Evolutionary conservation across 257 asterid species (phyloP), one percentile per base, ranked within the genome.

Genomic region (Verbena officinalis): DNA sequence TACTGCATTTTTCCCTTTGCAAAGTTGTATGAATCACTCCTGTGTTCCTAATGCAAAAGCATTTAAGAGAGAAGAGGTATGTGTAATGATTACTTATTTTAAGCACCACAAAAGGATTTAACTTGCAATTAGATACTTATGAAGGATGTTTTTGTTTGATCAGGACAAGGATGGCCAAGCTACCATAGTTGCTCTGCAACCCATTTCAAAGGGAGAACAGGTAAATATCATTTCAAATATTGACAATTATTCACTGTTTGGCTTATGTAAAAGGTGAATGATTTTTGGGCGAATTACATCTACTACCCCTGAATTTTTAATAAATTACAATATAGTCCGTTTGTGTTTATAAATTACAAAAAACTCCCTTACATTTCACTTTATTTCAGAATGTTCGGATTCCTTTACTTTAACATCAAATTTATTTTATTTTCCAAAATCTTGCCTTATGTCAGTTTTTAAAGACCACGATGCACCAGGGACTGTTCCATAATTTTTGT

Each of bases 1-100:
- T 55, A 82, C 95, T 52, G 95, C 96, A 10, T 93, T 93, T 80
- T 87, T 78, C 74, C 97, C 97, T 43, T 36, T 93, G 67, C 99
- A 87, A 78, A 90, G 99, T 55, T 93, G 97, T 69, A 87, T 90
- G 84, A 93, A 93, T 65, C 99, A 93, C 80, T 90, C 96, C 0
- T 93, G 99, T 72, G 44, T 64, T 74, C 99, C 97, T 39, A 90
- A 90, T 73, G 95, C 95, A 23, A 93, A 76, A 80, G 96, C 99
- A 39, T 93, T 86, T 48, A 93, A 93, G 73, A 74, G 95, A 21
- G 97, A 93, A 46, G 94, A 86, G 97, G 98, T 93, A 70, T 10
- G 75, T 59, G 17, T 36, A 4, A 9, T 1, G 3, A 36, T 7
- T 4, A 7, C 40, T 36, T 36, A 36, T 36, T 36, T 27, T 27